phyloP scores from a whole-genome alignment of 768 basidiomycete species.

The Boletus sp. region DNA sequence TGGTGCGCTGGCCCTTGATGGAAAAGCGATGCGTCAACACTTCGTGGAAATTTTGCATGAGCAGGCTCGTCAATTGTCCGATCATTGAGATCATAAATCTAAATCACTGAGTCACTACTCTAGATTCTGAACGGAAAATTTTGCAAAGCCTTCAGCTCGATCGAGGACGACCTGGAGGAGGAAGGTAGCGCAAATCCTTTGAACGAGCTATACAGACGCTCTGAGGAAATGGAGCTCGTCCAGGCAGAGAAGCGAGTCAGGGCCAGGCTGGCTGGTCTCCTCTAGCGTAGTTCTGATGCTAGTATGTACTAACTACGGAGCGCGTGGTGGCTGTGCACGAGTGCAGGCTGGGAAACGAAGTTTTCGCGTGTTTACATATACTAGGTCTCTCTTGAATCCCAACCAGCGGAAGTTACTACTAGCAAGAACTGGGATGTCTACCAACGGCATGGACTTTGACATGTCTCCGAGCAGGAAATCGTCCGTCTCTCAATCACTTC shows the following conservation, averaged over 20 bases:
- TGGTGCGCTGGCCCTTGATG: constrained; percentile 55
- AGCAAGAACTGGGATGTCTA: constrained; percentile 37
- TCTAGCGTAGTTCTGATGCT: constrained; percentile 19
- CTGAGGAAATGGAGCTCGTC: constrained; percentile 50
- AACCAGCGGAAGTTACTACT: constrained; percentile 9
- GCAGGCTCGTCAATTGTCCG: constrained; percentile 36
- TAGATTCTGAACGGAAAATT: constrained; percentile 62
- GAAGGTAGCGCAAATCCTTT: constrained; percentile 54
- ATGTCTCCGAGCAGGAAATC: constrained; percentile 57
- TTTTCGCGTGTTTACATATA: constrained; percentile 33
- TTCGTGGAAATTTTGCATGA: constrained; percentile 59
- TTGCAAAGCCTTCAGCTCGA: constrained; percentile 48
- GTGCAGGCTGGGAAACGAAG: constrained; percentile 24
- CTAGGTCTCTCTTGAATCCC: constrained; percentile 6
- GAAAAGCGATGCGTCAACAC: constrained; percentile 44
- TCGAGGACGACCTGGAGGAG: constrained; percentile 55
- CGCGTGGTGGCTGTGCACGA: constrained; percentile 23
- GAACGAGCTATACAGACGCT: constrained; percentile 48
- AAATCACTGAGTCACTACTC: not conserved
- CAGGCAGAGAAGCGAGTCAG: constrained; percentile 61
- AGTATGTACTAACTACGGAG: not conserved
- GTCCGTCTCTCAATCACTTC: constrained; percentile 38
- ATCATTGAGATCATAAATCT: not conserved
- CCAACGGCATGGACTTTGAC: constrained; percentile 62
- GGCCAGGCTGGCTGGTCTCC: constrained; percentile 41